Percentiles rank a stretch among this genome's conserved stretches.
Conservation (phyloP, 2,329 filamentous ascomycete species). For the Sporothrix sp. region DNA sequence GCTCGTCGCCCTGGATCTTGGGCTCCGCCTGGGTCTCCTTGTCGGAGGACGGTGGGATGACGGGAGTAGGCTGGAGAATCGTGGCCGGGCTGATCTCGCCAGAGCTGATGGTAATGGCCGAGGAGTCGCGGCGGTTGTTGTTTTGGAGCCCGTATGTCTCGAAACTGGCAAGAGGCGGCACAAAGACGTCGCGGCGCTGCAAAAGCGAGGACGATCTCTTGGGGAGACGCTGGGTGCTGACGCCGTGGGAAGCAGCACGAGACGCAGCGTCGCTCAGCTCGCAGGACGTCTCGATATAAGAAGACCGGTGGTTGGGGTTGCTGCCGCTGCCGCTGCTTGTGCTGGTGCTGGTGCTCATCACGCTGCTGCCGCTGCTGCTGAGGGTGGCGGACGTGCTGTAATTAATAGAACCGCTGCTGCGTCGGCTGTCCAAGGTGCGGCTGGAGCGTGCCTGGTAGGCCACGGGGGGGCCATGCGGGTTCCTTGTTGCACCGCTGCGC, state of each 20-base stretch:
- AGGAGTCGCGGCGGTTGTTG: background rate
- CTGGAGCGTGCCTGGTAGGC: constrained; percentile 2
- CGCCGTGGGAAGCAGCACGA: background rate
- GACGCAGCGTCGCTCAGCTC: background rate
- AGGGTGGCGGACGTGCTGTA: constrained; percentile 6
- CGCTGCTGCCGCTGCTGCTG: constrained; percentile 11
- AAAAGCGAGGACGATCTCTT: constrained; percentile 18
- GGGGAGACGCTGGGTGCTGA: constrained; percentile 14
- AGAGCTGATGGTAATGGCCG: constrained; percentile 10
- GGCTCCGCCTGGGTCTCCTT: constrained; percentile 8
- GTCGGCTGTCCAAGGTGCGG: constrained; percentile 4
- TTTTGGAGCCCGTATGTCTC: constrained; percentile 9
- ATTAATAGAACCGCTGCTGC: constrained; percentile 8
- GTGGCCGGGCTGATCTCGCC: constrained; percentile 16
- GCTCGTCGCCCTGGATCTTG: constrained; percentile 13
- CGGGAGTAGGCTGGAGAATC: background rate
- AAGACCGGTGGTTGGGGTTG: background rate
- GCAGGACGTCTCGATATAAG: background rate
- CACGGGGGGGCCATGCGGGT: background rate
- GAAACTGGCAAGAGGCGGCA: constrained; percentile 12
- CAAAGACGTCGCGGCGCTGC: constrained; percentile 16
- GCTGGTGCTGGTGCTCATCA: constrained; percentile 5
- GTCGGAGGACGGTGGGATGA: constrained; percentile 5
- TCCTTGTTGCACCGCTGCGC: background rate
- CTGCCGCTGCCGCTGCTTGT: background rate